Evolutionary conservation across 2,329 filamentous ascomycete genomes (phyloP).

Genomic region (Lachnellula hyalina): DNA sequence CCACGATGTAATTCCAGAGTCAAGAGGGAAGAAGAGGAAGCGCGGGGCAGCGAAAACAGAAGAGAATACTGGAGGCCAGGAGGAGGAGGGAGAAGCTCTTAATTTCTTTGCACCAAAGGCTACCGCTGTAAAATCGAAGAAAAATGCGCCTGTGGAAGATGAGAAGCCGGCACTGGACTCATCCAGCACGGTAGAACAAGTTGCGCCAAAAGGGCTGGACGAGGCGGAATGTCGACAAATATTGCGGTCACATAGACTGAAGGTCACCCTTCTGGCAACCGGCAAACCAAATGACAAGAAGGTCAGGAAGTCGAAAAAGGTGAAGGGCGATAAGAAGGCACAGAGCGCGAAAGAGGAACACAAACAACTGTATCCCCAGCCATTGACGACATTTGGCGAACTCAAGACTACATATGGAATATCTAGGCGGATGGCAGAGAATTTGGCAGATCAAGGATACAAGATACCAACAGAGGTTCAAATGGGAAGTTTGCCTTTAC

Average conservation of each 20-base stretch:
- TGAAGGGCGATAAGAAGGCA: constrained; percentile 44
- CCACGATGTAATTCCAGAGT: constrained; percentile 45
- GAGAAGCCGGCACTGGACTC: constrained; percentile 2
- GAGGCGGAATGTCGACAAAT: constrained; percentile 69
- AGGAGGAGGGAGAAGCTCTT: constrained; percentile 33
- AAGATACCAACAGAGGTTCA: constrained; percentile 89
- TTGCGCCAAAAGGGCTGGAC: constrained; percentile 40
- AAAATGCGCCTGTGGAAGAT: constrained; percentile 14
- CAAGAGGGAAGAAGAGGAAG: constrained; percentile 51
- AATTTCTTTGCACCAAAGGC: constrained; percentile 54
- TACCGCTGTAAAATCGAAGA: constrained; percentile 22
- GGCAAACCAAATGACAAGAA: constrained; percentile 35
- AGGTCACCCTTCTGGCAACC: constrained; percentile 69
- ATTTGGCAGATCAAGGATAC: constrained; percentile 80
- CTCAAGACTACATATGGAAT: constrained; percentile 68
- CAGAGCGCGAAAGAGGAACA: constrained; percentile 41
- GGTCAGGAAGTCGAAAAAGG: constrained; percentile 45
- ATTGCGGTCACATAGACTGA: constrained; percentile 75
- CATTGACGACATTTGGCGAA: constrained; percentile 71
- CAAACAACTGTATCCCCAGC: constrained; percentile 69
- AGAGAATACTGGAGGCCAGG: constrained; percentile 31
- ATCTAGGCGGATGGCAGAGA: constrained; percentile 66
- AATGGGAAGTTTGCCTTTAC: constrained; percentile 74
- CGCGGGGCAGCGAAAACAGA: constrained; percentile 35
- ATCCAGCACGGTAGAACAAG: constrained; percentile 2